Base-by-base conservation (phyloP, 1,284 basidiomycete species). In the Heliocybe sulcata region DNA sequence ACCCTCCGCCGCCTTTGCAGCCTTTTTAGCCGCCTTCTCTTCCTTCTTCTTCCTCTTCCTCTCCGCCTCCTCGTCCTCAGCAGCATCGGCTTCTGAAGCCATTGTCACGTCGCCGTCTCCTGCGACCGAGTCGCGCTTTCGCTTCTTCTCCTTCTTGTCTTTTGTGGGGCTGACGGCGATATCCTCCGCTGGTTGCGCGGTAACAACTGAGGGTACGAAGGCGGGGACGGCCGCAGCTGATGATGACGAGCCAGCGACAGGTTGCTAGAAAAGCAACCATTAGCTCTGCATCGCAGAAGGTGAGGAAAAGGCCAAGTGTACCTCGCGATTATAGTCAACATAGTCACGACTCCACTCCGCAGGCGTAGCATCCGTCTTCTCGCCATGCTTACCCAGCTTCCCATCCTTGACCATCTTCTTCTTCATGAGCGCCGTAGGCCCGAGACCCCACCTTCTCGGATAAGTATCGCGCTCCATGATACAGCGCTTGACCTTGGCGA, bases 391-490 rank as follows among this genome's bases (percentile, higher is more conserved):
- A 67, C 96, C 92, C 54, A 99, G 86, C 73, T 95, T 92, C 55
- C 96, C 95, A 25, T 93, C 92, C 77, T 96, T 95, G 68, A 96
- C 83, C 83, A 95, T 80, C 71, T 98, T 98, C 80, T 99, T 99
- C 83, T 99, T 99, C 72, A 98, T 92, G 60, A 94, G 76, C 3
- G 97, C 97, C 70, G 94, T 85, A 35, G 96, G 97, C 20, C 97
- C 97, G 55, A 99, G 82, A 59, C 97, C 97, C 97, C 97, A 99
- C 63, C 95, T 86, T 58, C 97, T 85, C 38, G 97, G 97, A 73
- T 99, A 99, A 19, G 94, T 93, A 72, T 99, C 96, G 52, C 96
- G 88, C 75, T 98, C 93, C 97, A 99, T 99, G 69, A 99, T 99
- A 72, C 96, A 98, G 56, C 97, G 81, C 79, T 99, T 99, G 66